These are phyloP conservation scores for Aspergillus felis DNA, from an alignment of 2,329 filamentous ascomycete species.

Conservation along the genomic window DNA sequence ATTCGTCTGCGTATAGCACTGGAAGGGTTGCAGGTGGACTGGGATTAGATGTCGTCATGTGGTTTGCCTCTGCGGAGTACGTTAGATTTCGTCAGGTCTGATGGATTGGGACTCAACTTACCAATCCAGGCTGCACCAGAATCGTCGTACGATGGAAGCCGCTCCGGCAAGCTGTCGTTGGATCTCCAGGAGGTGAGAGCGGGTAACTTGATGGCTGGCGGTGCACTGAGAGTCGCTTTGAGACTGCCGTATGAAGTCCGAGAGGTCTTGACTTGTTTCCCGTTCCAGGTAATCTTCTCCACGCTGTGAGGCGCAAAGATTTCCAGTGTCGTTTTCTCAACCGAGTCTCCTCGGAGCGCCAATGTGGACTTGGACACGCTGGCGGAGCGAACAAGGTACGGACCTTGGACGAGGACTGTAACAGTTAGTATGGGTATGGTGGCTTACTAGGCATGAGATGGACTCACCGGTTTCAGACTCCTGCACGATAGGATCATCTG, in stretches of 20 bases:
- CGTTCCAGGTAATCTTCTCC: conserved; percentile 51
- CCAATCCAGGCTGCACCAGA: conserved; percentile 34
- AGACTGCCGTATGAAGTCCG: conserved; percentile 40
- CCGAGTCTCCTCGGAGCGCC: conserved; percentile 45
- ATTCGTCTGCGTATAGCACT: conserved; percentile 47
- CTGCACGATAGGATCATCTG: conserved; percentile 44
- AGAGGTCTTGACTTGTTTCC: conserved; percentile 28
- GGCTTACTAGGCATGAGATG: not conserved
- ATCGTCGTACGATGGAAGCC: conserved; percentile 40
- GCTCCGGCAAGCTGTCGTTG: conserved; percentile 44
- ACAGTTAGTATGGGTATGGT: not conserved
- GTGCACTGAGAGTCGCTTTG: conserved; percentile 28
- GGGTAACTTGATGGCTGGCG: conserved; percentile 29
- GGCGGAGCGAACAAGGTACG: conserved; percentile 50
- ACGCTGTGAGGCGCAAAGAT: conserved; percentile 48
- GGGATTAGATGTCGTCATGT: conserved; percentile 40
- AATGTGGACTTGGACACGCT: conserved; percentile 36
- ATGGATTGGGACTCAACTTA: conserved; percentile 12
- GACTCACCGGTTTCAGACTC: conserved; percentile 44
- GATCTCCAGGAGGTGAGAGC: conserved; percentile 36
- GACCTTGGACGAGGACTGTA: conserved; percentile 50
- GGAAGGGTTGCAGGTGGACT: conserved; percentile 42
- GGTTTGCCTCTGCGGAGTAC: conserved; percentile 33
- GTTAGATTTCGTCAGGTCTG: too few species aligned
- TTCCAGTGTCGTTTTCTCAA: conserved; percentile 40